Evolutionary conservation across 192 early-diverging fungal genomes (phyloP).

Genomic region (Pilaira anomala): DNA sequence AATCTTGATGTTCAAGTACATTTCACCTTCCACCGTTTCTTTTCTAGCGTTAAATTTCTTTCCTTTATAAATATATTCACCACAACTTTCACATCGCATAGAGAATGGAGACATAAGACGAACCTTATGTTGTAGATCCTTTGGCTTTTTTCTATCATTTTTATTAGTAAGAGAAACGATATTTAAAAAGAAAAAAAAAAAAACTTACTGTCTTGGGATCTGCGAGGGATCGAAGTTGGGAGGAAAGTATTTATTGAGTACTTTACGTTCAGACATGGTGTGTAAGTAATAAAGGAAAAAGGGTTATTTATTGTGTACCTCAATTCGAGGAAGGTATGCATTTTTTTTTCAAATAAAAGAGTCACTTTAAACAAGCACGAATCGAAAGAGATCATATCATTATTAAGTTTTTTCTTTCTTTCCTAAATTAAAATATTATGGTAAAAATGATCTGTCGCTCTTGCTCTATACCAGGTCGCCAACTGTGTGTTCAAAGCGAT

Average conservation of each 20-base stretch:
- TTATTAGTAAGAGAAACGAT: neutral
- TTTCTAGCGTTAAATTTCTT: conserved; percentile 99
- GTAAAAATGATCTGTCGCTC: too few relatives aligned
- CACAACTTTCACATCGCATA: conserved; percentile 95
- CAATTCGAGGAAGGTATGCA: too few relatives aligned
- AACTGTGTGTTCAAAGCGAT: too few relatives aligned
- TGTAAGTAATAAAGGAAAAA: too few relatives aligned
- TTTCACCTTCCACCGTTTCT: conserved; percentile 74
- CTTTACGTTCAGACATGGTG: conserved; percentile 88
- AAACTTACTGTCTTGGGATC: conserved; percentile 39
- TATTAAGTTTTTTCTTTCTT: too few relatives aligned
- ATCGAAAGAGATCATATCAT: too few relatives aligned
- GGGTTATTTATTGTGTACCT: too few relatives aligned
- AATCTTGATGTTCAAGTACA: conserved; percentile 71
- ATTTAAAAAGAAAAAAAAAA: neutral
- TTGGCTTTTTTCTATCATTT: conserved; percentile 63
- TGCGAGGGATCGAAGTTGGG: conserved; percentile 97
- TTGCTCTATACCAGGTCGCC: too few relatives aligned
- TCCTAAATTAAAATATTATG: too few relatives aligned
- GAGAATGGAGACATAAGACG: conserved; percentile 98
- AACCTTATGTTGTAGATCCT: conserved; percentile 90
- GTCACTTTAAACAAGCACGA: too few relatives aligned
- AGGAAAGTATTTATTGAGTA: conserved; percentile 95
- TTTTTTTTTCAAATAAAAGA: too few relatives aligned
- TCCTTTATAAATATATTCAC: conserved; percentile 96